Percentiles rank a stretch among this genome's conserved stretches.
phyloP scores from a whole-genome alignment of 1,139 yeast genomes.

The Suhomyces coccinellae region DNA sequence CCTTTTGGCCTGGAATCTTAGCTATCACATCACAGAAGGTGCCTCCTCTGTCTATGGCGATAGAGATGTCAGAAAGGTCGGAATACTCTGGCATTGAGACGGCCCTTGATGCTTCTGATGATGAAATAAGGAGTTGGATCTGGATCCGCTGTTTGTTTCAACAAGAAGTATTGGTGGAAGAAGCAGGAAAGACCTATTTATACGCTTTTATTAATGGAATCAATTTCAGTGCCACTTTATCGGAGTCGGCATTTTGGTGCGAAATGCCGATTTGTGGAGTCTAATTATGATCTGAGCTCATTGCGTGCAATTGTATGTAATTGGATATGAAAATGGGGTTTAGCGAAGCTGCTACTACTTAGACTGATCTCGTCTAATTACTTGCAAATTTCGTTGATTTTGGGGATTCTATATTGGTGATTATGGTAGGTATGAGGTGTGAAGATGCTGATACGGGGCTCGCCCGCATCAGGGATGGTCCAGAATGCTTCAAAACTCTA shows the following conservation, averaged over 20 bases:
- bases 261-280: conserved; percentile 1
- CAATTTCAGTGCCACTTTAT: neutral
- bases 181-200: neutral
- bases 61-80: conserved; percentile 15
- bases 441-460: neutral
- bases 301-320: neutral
- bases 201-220: neutral
- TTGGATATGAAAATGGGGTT: too few species aligned
- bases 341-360: too few species aligned
- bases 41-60: conserved; percentile 64
- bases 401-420: too few species aligned
- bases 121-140: too few species aligned
- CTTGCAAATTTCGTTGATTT: too few species aligned
- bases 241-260: neutral
- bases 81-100: conserved; percentile 7
- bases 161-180: too few species aligned
- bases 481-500: neutral
- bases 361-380: too few species aligned
- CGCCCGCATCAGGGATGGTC: neutral
- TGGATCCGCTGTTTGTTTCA: too few species aligned
- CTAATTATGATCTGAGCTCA: neutral
- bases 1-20: conserved; percentile 43
- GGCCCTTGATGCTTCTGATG: too few species aligned
- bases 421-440: too few species aligned
- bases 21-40: conserved; percentile 84